Evolutionary conservation across 1,139 yeast genomes (phyloP).

Genomic region (Protomyces lactucae-debilis): DNA sequence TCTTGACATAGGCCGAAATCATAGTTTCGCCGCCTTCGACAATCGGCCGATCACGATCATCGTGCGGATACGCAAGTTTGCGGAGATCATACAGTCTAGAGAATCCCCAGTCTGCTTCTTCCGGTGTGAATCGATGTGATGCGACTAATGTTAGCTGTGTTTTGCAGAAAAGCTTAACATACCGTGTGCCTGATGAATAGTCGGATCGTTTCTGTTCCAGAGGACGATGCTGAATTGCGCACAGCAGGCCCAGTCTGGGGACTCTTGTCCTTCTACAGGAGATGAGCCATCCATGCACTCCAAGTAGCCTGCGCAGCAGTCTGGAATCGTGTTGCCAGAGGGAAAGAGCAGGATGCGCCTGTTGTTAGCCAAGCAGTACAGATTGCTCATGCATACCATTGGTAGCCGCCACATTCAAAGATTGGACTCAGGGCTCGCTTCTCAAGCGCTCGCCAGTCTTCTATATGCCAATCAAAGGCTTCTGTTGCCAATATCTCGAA

Average conservation of each 20-base stretch:
- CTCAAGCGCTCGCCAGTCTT: conserved; percentile 54
- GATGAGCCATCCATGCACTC: conserved; percentile 35
- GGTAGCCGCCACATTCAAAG: conserved; percentile 61
- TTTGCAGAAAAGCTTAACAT: neutral
- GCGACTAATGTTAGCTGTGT: conserved; percentile 44
- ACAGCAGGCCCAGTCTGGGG: conserved; percentile 66
- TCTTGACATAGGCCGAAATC: conserved; percentile 69
- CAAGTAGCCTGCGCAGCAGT: conserved; percentile 38
- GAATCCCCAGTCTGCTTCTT: conserved; percentile 95
- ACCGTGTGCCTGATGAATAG: conserved; percentile 46
- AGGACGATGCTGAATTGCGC: conserved; percentile 84
- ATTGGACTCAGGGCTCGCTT: conserved; percentile 45
- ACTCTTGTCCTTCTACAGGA: conserved; percentile 37
- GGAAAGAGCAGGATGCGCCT: conserved; percentile 80
- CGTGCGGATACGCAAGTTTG: conserved; percentile 33
- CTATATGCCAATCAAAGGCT: conserved; percentile 56
- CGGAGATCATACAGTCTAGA: conserved; percentile 64
- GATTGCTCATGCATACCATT: conserved; percentile 34
- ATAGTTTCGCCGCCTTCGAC: conserved; percentile 58
- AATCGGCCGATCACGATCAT: conserved; percentile 42
- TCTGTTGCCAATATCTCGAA: conserved; percentile 31
- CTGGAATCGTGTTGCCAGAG: conserved; percentile 54
- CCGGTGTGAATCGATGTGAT: conserved; percentile 67
- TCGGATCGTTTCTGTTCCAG: conserved; percentile 74
- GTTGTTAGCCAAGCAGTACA: neutral